Evolutionary conservation across 345 rosid species (phyloP).

Genomic region (Sonneratia alba): DNA sequence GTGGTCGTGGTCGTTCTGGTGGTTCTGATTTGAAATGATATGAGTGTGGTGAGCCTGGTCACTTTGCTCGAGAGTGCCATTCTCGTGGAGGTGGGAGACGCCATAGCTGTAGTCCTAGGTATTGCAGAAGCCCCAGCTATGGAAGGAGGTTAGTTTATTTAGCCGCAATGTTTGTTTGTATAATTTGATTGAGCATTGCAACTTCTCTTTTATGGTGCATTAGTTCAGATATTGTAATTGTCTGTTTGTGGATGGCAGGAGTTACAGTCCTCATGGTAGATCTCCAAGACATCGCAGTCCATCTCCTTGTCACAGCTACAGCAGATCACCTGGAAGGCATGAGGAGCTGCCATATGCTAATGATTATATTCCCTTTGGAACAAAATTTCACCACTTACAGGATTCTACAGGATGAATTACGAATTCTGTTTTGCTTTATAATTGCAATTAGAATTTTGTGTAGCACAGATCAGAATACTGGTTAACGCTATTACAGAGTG

Average conservation of each 20-base stretch:
- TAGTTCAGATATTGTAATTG: background rate
- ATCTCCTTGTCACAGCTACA: conserved; percentile 69
- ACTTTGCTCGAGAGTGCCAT: conserved; percentile 64
- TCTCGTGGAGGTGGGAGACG: conserved; percentile 31
- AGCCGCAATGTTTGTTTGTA: background rate
- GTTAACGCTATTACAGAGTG: no score
- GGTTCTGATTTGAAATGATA: conserved; percentile 55
- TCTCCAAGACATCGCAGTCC: conserved; percentile 73
- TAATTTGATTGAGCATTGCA: background rate
- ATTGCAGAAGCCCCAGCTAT: conserved; percentile 57
- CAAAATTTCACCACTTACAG: no score
- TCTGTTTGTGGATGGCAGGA: conserved; percentile 27
- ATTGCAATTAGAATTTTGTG: no score
- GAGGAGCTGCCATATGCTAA: no score
- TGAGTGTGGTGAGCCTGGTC: conserved; percentile 17
- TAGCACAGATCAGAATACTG: no score
- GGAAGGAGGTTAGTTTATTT: conserved; percentile 11
- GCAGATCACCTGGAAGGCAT: conserved; percentile 53
- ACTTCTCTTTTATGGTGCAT: background rate
- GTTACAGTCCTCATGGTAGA: conserved; percentile 81
- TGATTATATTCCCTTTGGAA: no score
- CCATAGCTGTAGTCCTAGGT: conserved; percentile 65
- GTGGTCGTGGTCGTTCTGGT: conserved; percentile 42
- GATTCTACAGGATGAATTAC: no score
- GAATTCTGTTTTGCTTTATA: no score